Percentiles rank a stretch among this genome's conserved stretches.
Evolutionary conservation across 2,329 filamentous ascomycete genomes (phyloP).

Genomic region (Beauveria sp.): DNA sequence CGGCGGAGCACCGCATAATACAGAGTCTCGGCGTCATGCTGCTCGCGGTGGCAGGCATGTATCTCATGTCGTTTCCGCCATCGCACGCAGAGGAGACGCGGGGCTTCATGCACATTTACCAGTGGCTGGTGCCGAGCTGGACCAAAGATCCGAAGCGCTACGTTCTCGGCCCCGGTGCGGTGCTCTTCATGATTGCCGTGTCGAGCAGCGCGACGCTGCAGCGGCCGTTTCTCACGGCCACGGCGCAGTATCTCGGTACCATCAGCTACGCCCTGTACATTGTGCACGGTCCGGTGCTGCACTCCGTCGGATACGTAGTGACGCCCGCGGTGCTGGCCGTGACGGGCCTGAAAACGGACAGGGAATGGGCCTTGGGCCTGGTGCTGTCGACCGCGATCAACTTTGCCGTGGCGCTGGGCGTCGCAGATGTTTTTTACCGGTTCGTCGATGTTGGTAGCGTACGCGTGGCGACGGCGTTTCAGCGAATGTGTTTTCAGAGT

Average conservation of each 20-base stretch:
- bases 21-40: not conserved
- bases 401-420: not conserved
- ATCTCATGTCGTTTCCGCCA: conserved; percentile 5
- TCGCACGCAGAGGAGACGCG: not conserved
- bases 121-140: conserved; percentile 1
- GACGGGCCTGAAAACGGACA: not conserved
- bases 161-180: conserved; percentile 1
- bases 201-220: not conserved
- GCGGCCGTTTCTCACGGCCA: conserved; percentile 4
- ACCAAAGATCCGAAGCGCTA: conserved; percentile 2
- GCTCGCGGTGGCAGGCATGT: not conserved
- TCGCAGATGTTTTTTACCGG: conserved; percentile 8
- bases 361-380: not conserved
- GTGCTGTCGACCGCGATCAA: not conserved
- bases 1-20: not conserved
- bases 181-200: conserved; percentile 3
- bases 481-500: not conserved
- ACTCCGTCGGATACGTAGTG: conserved; percentile 4
- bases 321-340: not conserved
- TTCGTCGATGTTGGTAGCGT: conserved; percentile 6
- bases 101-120: not conserved
- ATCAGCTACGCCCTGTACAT: conserved; percentile 11
- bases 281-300: conserved; percentile 10
- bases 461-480: conserved; percentile 1
- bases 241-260: conserved; percentile 9